phyloP scores from a whole-genome alignment of 179 eudicot species.

The Beta corolliflora region DNA sequence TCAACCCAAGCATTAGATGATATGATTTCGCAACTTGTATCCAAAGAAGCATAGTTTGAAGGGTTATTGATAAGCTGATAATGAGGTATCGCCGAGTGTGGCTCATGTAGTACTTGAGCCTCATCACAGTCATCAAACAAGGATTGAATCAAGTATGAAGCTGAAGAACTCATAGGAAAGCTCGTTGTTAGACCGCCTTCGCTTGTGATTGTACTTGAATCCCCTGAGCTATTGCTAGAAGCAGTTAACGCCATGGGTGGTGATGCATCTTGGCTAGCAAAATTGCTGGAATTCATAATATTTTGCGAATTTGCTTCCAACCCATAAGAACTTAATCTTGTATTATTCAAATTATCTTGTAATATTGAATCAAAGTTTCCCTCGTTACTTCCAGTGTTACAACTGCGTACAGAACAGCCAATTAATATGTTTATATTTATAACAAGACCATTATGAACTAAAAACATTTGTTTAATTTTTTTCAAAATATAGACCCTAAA shows the following conservation, averaged over 20 bases:
- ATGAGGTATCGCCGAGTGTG: constrained; percentile 25
- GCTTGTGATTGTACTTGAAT: constrained; percentile 33
- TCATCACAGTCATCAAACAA: constrained; percentile 46
- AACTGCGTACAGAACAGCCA: constrained; percentile 20
- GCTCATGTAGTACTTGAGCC: constrained; percentile 23
- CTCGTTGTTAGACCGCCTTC: constrained; percentile 27
- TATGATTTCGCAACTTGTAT: constrained; percentile 12
- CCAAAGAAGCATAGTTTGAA: constrained; percentile 15
- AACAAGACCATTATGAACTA: too few relatives aligned
- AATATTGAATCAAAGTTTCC: constrained; percentile 40
- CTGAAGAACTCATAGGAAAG: constrained; percentile 42
- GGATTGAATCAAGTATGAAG: constrained; percentile 57
- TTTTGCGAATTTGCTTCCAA: constrained; percentile 20
- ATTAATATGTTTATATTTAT: not conserved
- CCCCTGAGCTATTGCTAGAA: constrained; percentile 33
- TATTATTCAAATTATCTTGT: constrained; percentile 44
- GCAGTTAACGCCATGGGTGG: constrained; percentile 14
- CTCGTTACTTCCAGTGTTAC: constrained; percentile 40
- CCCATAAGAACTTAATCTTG: constrained; percentile 30
- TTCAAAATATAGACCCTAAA: too few relatives aligned
- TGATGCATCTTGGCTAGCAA: constrained; percentile 24
- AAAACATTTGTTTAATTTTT: too few relatives aligned
- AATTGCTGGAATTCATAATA: constrained; percentile 17
- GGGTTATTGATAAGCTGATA: not conserved
- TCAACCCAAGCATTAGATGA: constrained; percentile 26